Percentiles rank a stretch among this genome's conserved stretches.
Evolutionary conservation across 2,329 filamentous ascomycete genomes (phyloP).

Genomic region (Ophiostoma novo-ulmi): DNA sequence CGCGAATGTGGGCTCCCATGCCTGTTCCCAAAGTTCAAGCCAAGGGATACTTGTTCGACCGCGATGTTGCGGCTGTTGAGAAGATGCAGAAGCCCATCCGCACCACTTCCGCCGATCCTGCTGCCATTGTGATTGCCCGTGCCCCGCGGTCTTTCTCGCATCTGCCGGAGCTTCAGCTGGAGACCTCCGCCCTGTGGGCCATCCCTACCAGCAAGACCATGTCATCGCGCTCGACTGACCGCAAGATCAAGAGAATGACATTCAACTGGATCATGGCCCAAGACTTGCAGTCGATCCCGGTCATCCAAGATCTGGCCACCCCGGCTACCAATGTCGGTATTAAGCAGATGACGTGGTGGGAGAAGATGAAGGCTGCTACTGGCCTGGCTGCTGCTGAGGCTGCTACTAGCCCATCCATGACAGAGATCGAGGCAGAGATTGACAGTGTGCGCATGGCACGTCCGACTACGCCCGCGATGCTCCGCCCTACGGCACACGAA

Average conservation of each 20-base stretch:
- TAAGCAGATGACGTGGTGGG: constrained; percentile 27
- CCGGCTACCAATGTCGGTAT: constrained; percentile 21
- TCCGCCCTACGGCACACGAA: constrained; percentile 22
- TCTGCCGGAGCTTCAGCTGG: constrained; percentile 31
- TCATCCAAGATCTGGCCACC: constrained; percentile 21
- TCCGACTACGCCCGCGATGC: constrained; percentile 13
- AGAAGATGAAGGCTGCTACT: constrained; percentile 25
- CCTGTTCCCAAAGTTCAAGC: constrained; percentile 15
- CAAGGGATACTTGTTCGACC: constrained; percentile 24
- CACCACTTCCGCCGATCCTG: constrained; percentile 27
- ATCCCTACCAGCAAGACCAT: constrained; percentile 2
- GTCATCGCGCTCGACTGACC: not conserved
- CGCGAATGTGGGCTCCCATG: constrained; percentile 22
- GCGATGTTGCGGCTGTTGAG: constrained; percentile 19
- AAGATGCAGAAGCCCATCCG: constrained; percentile 24
- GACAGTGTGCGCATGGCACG: constrained; percentile 19
- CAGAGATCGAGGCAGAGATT: constrained; percentile 8
- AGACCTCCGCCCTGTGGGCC: constrained; percentile 32
- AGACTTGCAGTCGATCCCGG: constrained; percentile 11
- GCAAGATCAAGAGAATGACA: constrained; percentile 15
- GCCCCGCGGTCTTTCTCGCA: constrained; percentile 30
- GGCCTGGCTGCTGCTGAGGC: not conserved
- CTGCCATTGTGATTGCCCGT: constrained; percentile 33
- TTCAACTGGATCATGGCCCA: constrained; percentile 32
- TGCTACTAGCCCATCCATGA: not conserved